These are phyloP conservation scores for Pythium aquatile DNA, from an alignment of 352 stramenopile species.

Conservation along the genomic window DNA sequence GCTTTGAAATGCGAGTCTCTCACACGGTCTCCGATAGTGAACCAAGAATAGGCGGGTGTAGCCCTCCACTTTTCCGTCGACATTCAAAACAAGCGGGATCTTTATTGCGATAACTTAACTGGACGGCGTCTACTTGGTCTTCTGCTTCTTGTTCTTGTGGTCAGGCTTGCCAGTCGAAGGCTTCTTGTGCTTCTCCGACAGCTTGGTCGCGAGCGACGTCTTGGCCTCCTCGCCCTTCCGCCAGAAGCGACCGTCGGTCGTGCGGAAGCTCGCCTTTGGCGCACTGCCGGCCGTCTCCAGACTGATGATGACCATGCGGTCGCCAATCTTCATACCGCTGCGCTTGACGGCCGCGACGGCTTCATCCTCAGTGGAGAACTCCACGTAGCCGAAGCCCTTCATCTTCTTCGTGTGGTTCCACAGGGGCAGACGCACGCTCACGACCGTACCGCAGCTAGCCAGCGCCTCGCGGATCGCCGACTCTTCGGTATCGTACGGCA, in stretches of 20 bases:
- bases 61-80: background rate
- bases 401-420: conserved; percentile 94
- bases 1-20: background rate
- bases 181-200: conserved; percentile 60
- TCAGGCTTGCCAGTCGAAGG: background rate
- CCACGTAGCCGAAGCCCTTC: conserved; percentile 97
- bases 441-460: conserved; percentile 85
- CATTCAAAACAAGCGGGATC: background rate
- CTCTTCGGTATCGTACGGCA: conserved; percentile 89
- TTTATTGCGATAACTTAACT: conserved; percentile 24
- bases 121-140: conserved; percentile 23
- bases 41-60: background rate
- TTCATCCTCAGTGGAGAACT: conserved; percentile 81
- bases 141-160: conserved; percentile 19
- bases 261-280: conserved; percentile 92
- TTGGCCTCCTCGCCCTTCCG: conserved; percentile 87
- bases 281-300: conserved; percentile 86
- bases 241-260: conserved; percentile 84
- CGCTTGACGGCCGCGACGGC: conserved; percentile 64
- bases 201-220: conserved; percentile 74
- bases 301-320: conserved; percentile 91
- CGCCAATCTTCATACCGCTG: conserved; percentile 85
- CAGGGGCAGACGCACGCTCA: conserved; percentile 90
- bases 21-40: background rate
- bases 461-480: conserved; percentile 84